Base-by-base conservation (phyloP, 345 rosid genomes). In the Murraya koenigii region DNA sequence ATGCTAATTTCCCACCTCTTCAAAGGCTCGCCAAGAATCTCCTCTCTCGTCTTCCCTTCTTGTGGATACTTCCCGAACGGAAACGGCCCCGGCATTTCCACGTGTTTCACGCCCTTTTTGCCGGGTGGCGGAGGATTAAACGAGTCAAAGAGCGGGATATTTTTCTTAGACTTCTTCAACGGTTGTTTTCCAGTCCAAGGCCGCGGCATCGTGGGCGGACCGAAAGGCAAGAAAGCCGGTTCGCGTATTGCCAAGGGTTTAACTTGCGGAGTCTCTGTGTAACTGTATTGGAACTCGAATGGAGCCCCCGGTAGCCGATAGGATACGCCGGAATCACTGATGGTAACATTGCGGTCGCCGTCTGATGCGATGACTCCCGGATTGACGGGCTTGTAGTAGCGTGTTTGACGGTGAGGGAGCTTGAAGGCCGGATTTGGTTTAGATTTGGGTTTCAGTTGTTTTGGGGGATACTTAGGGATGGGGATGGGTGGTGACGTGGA, bases 161-260 rank as follows among this genome's bases (percentile, higher is more conserved):
- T 95, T 84, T 92, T 94, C 90, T 89, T 92, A 38, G 84, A 80
- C 66, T 87, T 87, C 82, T 92, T 92, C 84, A 95, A 54, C 58
- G 99, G 99, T n/a, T 95, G 93, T 81, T 95, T 95, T 77, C 99
- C 99, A 0, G 99, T 95, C 99, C 99, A 93, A 3, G 99, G 99
- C 56, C 99, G 84, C 19, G 93, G 90, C 99, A 93, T 93, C 52
- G 98, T 86, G 66, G 99, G 99, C 0, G 98, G 98, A 4, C 93
- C 98, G 56, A 95, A 95, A 1, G 99, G 99, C 85, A 93, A 79
- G 75, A 89, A 93, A 39, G 99, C 97, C 56, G 98, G 99, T 80
- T 95, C 99, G 0, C 99, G 91, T 1, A 95, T 91, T 2, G 95
- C 98, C n/a, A 91, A 47, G 4, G 99, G 99, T 58, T 91, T 90